Base-by-base conservation (phyloP, 140 eudicot genomes). In the Stevia rebaudiana region DNA sequence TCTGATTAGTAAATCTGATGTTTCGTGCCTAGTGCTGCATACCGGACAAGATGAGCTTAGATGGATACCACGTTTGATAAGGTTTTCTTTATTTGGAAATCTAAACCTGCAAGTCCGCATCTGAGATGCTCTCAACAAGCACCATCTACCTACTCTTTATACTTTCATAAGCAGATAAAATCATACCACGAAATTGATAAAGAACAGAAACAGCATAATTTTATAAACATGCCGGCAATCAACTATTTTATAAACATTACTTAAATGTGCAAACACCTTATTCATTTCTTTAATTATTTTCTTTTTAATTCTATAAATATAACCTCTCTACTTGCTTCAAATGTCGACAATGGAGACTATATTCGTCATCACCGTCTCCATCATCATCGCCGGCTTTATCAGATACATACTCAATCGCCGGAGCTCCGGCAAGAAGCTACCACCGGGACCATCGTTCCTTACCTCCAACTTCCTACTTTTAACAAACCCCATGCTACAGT, bases 361-460 rank as follows among this genome's bases (percentile, higher is more conserved):
- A 9, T 17, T 8, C 6, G 0, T 1, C 37, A n/a, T 51, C 8
- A 13, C 28, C 31, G 24, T 61, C 3, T 22, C 43, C 47, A 11
- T 71, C 36, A 11, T 68, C 64, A 8, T 40, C 24, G 48, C 63
- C 28, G 18, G 39, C 37, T 12, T 62, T 6, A 25, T 40, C 36
- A 50, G n/a, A 61, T 24, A 59, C 66, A 16, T 17, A 30, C 28
- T 59, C 5, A 62, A 6, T 35, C 36, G 30, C 65, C 46, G 7
- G 44, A 19, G 40, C 16, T 0, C 15, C 52, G 6, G 42, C 22
- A 67, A 78, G 25, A 60, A 54, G 15, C 82, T 82, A 13, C 88
- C 85, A 4, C 85, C 89, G 0, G 85, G 89, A 0, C 89, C 89
- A 21, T 49, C 53, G 0, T 69, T 19, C 62, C 63, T 35, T 15